Base-by-base conservation (phyloP, 305 asterid genomes). In the Fraxinus xanthoxyloides region DNA sequence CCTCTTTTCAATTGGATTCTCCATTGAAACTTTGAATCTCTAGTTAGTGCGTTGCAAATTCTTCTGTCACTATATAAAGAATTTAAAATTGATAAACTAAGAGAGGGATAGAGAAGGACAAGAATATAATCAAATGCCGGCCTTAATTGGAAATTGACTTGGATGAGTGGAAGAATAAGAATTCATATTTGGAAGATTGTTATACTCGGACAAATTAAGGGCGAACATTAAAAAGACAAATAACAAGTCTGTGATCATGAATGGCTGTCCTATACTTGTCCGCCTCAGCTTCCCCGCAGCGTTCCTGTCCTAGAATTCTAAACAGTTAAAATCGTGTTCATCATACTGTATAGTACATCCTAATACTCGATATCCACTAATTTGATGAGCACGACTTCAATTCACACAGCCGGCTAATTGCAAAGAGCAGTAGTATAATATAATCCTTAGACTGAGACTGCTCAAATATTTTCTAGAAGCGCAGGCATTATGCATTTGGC, bases 51-150 rank as follows among this genome's bases (percentile, higher is more conserved):
- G 1, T 77, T 72, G 36, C 12, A 23, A 5, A 23, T 36, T 67
- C 40, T 77, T 76, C 17, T 77, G 21, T 26, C 38, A 30, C 36
- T 31, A 19, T 38, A n/a, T 35, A 7, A 36, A 3, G 65, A 32
- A 10, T 15, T 63, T 59, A 31, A 26, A 76, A 30, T n/a, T 35
- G 48, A 24, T 12, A 70, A 76, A 84, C 85, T 69, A 72, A 48
- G 63, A 77, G 56, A 79, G 51, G 26, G 26, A 13, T 32, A 35
- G 23, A 51, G 75, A 82, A 69, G 34, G 82, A 87, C 91, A 84
- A 85, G 48, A 31, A 51, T 83, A 80, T 65, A 76, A 81, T 89
- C 85, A 85, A 67, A 81, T 3, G 91, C 92, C 91, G 95, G 92
- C 90, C 88, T 28, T 31, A 61, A 43, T 48, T 84, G 82, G 87